phyloP scores from a whole-genome alignment of 2,329 filamentous ascomycete genomes.

The Shiraia bambusicola region DNA sequence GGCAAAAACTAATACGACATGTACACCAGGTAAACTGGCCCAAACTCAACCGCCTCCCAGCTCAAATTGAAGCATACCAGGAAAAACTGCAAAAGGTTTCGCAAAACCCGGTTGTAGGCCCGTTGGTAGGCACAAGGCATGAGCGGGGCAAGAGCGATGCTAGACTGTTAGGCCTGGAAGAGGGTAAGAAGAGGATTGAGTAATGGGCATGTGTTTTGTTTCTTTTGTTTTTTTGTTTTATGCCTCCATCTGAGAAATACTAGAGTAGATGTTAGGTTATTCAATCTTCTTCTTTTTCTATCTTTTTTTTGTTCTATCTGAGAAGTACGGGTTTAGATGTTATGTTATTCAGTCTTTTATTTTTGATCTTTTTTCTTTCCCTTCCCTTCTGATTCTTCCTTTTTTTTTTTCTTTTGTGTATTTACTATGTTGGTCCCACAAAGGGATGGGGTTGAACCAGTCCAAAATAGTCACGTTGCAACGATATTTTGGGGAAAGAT shows the following conservation, averaged over 20 bases:
- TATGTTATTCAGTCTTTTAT: background rate
- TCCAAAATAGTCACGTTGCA: no score
- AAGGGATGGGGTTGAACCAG: no score
- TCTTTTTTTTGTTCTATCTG: no score
- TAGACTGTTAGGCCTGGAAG: constrained; percentile 81
- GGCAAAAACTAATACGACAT: no score
- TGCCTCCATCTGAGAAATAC: background rate
- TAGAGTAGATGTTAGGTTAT: background rate
- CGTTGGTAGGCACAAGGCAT: constrained; percentile 65
- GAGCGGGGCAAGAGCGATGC: constrained; percentile 83
- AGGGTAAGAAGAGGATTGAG: constrained; percentile 98
- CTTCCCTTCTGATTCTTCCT: no score
- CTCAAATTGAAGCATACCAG: constrained; percentile 83
- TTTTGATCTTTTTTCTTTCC: no score
- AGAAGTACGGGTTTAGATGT: background rate
- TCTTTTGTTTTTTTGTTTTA: background rate
- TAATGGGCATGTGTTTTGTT: constrained; percentile 38
- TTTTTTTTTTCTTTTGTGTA: no score
- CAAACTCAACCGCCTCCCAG: constrained; percentile 86
- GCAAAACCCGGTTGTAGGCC: constrained; percentile 79
- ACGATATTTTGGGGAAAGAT: no score
- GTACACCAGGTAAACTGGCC: constrained; percentile 94
- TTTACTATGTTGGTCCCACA: no score
- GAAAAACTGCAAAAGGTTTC: constrained; percentile 81
- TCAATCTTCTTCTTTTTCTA: background rate